Conservation (phyloP, 164 flowering plant species). For the Taxillus chinensis region DNA sequence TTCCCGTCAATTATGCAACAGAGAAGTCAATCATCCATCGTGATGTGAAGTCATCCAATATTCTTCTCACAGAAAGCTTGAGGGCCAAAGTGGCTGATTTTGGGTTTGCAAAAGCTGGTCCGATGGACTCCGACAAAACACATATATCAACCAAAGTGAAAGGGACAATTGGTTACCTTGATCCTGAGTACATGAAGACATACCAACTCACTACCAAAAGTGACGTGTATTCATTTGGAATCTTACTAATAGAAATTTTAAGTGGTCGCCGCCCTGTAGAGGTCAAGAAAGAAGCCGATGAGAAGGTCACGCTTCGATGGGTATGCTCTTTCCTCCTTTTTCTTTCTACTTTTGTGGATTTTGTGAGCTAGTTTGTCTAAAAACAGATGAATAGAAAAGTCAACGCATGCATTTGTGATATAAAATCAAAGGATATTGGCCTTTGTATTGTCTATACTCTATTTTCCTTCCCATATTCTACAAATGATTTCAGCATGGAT, state of each 20-base stretch:
- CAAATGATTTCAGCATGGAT: no score
- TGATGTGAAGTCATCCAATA: conserved; percentile 93
- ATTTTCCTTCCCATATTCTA: no score
- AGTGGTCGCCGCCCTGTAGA: conserved; percentile 96
- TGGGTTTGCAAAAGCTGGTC: conserved; percentile 87
- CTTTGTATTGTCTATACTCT: no score
- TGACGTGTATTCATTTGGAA: conserved; percentile 92
- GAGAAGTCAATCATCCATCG: conserved; percentile 93
- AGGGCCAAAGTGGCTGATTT: conserved; percentile 97
- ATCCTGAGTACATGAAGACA: conserved; percentile 91
- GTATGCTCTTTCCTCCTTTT: conserved; percentile 24
- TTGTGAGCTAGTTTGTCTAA: no score
- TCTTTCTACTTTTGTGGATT: no score
- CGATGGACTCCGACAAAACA: conserved; percentile 55
- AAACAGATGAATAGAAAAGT: no score
- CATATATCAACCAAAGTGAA: conserved; percentile 82
- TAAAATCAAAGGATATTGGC: no score
- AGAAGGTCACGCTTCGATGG: conserved; percentile 84
- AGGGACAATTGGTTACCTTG: conserved; percentile 95
- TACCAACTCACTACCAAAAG: conserved; percentile 83
- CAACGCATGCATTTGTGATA: no score
- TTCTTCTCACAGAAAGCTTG: conserved; percentile 72
- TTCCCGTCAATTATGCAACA: conserved; percentile 16
- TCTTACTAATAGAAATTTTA: conserved; percentile 70
- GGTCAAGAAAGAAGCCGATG: conserved; percentile 39